Percentiles rank a stretch among this genome's conserved stretches.
Evolutionary conservation across 441 rosid species (phyloP).

Genomic region (Capsella rubella): DNA sequence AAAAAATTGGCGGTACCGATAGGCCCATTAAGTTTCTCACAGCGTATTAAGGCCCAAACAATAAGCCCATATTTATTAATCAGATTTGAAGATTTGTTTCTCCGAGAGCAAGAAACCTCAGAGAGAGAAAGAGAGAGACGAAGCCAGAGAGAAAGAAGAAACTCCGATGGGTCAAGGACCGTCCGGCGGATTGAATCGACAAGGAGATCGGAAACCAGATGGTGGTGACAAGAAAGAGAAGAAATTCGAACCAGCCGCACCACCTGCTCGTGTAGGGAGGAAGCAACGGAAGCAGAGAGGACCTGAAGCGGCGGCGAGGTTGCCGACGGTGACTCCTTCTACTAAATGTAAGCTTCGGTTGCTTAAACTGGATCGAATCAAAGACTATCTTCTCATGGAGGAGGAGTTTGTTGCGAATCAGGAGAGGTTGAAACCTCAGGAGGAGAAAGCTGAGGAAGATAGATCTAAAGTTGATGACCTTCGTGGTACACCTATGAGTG

Average conservation of each 20-base stretch:
- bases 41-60: not conserved
- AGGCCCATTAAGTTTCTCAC: not conserved
- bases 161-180: slow-evolving; percentile 66
- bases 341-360: slow-evolving; percentile 85
- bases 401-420: slow-evolving; percentile 91
- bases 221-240: slow-evolving; percentile 68
- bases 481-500: slow-evolving; percentile 96
- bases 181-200: slow-evolving; percentile 64
- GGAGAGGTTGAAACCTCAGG: slow-evolving; percentile 93
- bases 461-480: slow-evolving; percentile 93
- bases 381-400: slow-evolving; percentile 91
- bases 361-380: slow-evolving; percentile 81
- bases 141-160: slow-evolving; percentile 11
- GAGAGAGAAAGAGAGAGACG: not conserved
- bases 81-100: not conserved
- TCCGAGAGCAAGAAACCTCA: not conserved
- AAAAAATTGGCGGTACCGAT: too few species aligned
- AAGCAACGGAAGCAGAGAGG: slow-evolving; percentile 92
- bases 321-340: slow-evolving; percentile 84
- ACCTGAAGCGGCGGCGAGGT: slow-evolving; percentile 84
- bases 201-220: slow-evolving; percentile 62
- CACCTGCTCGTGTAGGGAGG: slow-evolving; percentile 88
- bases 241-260: slow-evolving; percentile 84
- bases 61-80: not conserved
- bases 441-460: slow-evolving; percentile 96